phyloP scores from a whole-genome alignment of 148 eudicot species.

The Rhododendron ovatum region DNA sequence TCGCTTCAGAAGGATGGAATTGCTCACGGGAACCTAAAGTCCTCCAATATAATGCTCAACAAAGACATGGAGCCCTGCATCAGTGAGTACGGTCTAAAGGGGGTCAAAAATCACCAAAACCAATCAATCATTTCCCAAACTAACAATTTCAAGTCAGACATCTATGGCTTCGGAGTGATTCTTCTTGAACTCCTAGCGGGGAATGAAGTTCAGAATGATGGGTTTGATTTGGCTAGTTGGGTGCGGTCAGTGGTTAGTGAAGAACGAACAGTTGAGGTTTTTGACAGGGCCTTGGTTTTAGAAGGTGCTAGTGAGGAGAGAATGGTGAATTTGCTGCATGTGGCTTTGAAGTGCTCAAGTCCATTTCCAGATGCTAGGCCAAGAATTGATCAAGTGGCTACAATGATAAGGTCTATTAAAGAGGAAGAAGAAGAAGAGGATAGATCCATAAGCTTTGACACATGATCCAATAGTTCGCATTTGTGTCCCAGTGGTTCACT shows the following conservation, averaged over 20 bases:
- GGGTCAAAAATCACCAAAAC: slow-evolving; percentile 11
- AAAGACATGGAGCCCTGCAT: slow-evolving; percentile 28
- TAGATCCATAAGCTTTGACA: slow-evolving; percentile 25
- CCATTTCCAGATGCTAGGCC: slow-evolving; percentile 38
- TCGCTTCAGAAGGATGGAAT: slow-evolving; percentile 25
- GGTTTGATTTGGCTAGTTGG: slow-evolving; percentile 37
- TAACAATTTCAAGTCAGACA: slow-evolving; percentile 19
- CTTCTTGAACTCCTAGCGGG: slow-evolving; percentile 44
- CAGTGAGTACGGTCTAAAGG: slow-evolving; percentile 43
- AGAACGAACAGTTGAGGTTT: slow-evolving; percentile 31
- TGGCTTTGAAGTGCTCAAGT: slow-evolving; percentile 42
- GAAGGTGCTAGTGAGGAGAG: slow-evolving; percentile 44
- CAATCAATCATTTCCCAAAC: background rate
- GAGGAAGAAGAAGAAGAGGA: slow-evolving; percentile 30
- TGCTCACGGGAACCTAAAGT: slow-evolving; percentile 42
- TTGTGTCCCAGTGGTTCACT: background rate
- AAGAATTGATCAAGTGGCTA: slow-evolving; percentile 23
- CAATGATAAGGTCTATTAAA: slow-evolving; percentile 28
- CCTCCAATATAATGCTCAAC: slow-evolving; percentile 38
- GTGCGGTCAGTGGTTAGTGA: slow-evolving; percentile 35
- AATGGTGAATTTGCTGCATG: slow-evolving; percentile 42
- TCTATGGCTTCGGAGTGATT: slow-evolving; percentile 28
- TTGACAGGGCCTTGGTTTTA: slow-evolving; percentile 10
- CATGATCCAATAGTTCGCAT: slow-evolving; percentile 12
- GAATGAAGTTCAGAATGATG: slow-evolving; percentile 26